Evolutionary conservation across 1,284 basidiomycete genomes (phyloP).

Genomic region (Cerrena zonata): DNA sequence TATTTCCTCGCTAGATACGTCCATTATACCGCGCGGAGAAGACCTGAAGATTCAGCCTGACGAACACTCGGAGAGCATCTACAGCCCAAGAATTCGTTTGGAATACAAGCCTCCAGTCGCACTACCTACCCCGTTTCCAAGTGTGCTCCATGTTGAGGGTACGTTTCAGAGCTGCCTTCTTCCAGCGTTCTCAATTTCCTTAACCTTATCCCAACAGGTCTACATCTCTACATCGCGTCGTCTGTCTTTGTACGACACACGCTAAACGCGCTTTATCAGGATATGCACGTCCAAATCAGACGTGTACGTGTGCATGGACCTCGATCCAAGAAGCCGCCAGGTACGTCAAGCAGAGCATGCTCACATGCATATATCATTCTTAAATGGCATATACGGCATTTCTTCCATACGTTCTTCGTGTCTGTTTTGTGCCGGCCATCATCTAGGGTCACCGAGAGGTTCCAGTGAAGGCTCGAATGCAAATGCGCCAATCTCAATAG

Average conservation of each 20-base stretch:
- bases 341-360: constrained; percentile 1
- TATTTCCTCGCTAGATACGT: constrained; percentile 47
- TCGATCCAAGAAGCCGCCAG: constrained; percentile 9
- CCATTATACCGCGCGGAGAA: constrained; percentile 6
- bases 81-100: constrained; percentile 28
- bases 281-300: constrained; percentile 51
- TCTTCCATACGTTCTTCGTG: constrained; percentile 7
- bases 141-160: constrained; percentile 66
- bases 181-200: background rate
- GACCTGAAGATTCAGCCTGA: constrained; percentile 5
- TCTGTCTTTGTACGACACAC: constrained; percentile 66
- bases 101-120: constrained; percentile 59
- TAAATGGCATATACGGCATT: no score
- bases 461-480: background rate
- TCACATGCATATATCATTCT: constrained; percentile 2
- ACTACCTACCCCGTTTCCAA: constrained; percentile 64
- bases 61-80: constrained; percentile 22
- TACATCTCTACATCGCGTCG: constrained; percentile 65
- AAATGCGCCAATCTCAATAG: background rate
- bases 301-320: constrained; percentile 29
- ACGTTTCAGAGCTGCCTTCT: constrained; percentile 11
- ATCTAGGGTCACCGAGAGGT: background rate
- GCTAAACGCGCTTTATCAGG: constrained; percentile 66
- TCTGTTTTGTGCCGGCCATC: background rate
- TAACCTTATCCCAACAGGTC: constrained; percentile 35